These are phyloP conservation scores for Lomentospora prolificans DNA, from an alignment of 2,329 filamentous ascomycete species.

Conservation along the genomic window DNA sequence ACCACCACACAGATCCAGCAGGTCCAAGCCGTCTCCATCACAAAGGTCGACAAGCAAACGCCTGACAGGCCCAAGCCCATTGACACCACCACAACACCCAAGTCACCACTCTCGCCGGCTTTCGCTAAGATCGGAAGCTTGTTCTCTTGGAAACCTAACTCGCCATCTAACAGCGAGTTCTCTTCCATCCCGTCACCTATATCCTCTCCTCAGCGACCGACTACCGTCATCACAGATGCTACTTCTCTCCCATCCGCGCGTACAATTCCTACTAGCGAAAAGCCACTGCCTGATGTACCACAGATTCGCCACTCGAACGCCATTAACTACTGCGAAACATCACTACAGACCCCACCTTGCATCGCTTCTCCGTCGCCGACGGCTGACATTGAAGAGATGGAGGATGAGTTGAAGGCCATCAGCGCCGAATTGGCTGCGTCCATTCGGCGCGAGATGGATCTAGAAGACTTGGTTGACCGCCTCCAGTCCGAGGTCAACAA, in stretches of 20 bases:
- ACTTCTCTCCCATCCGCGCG: slow-evolving; percentile 5
- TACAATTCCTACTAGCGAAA: background rate
- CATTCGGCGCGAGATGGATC: slow-evolving; percentile 88
- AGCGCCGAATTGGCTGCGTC: slow-evolving; percentile 86
- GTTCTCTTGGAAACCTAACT: slow-evolving; percentile 41
- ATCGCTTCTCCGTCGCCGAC: slow-evolving; percentile 29
- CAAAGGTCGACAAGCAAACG: background rate
- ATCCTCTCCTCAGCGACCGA: slow-evolving; percentile 26
- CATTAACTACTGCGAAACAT: slow-evolving; percentile 40
- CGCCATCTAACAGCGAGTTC: slow-evolving; percentile 38
- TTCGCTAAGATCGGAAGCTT: slow-evolving; percentile 40
- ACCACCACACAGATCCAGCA: background rate
- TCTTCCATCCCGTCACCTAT: slow-evolving; percentile 45
- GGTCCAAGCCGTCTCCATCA: background rate
- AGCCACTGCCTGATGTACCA: slow-evolving; percentile 21
- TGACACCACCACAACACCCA: background rate
- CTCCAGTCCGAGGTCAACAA: slow-evolving; percentile 67
- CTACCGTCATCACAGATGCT: slow-evolving; percentile 23
- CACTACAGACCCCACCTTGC: slow-evolving; percentile 38
- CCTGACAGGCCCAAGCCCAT: background rate
- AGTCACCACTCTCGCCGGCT: slow-evolving; percentile 39
- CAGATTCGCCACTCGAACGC: slow-evolving; percentile 29
- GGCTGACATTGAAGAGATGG: slow-evolving; percentile 70
- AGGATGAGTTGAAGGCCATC: slow-evolving; percentile 88
- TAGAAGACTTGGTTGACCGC: slow-evolving; percentile 87